A percentile compares a stretch with the other conserved stretches of the same genome.
Evolutionary conservation across 257 asterid species (phyloP).

Genomic region (Scutellaria baicalensis): DNA sequence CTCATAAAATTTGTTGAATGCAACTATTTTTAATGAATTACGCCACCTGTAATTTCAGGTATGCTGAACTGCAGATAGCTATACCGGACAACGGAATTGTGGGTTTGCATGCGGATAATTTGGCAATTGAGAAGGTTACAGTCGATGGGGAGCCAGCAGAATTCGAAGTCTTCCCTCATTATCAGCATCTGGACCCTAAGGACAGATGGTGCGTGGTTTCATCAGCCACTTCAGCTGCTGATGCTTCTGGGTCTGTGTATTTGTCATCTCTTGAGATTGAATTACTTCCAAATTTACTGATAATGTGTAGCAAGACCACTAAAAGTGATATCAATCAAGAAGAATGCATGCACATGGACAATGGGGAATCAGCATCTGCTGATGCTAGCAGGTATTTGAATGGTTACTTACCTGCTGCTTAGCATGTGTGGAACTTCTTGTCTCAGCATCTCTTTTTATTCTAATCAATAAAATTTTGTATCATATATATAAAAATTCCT

Average conservation of each 20-base stretch:
- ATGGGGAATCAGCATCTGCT: slow-evolving; percentile 33
- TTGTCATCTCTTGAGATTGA: slow-evolving; percentile 83
- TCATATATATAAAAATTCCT: background rate
- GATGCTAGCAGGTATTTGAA: slow-evolving; percentile 53
- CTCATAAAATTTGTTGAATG: too few relatives aligned
- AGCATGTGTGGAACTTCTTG: background rate
- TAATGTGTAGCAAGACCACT: slow-evolving; percentile 72
- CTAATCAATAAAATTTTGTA: too few relatives aligned
- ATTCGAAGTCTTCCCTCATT: slow-evolving; percentile 92
- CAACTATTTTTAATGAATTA: background rate
- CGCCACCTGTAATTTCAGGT: slow-evolving; percentile 42
- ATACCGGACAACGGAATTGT: slow-evolving; percentile 92
- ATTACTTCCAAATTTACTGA: slow-evolving; percentile 85
- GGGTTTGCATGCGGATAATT: slow-evolving; percentile 93
- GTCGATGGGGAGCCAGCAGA: slow-evolving; percentile 92
- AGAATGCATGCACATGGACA: slow-evolving; percentile 34
- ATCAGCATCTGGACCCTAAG: slow-evolving; percentile 66
- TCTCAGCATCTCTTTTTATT: background rate
- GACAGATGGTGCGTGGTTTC: slow-evolving; percentile 99
- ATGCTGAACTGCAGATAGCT: slow-evolving; percentile 82
- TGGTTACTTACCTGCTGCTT: slow-evolving; percentile 4
- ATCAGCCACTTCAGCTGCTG: slow-evolving; percentile 90
- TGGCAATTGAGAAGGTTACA: slow-evolving; percentile 85
- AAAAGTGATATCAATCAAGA: slow-evolving; percentile 40
- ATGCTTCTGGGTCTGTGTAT: slow-evolving; percentile 94